A percentile compares a stretch with the other conserved stretches of the same genome.
phyloP scores from a whole-genome alignment of 2,329 filamentous ascomycete species.

The Didymosphaeria variabile region DNA sequence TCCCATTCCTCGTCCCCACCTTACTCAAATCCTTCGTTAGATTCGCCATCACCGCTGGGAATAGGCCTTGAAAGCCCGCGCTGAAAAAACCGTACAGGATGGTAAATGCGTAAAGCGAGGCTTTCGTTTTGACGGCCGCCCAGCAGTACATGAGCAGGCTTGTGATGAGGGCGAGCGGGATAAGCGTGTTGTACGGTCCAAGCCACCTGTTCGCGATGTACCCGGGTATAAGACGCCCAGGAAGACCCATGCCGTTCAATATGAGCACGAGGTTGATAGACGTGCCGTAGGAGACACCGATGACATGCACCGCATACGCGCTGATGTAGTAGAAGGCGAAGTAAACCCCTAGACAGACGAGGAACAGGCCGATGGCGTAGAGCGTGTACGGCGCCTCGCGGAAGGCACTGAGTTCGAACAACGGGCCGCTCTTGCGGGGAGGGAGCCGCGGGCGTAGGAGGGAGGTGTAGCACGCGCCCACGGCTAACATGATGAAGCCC shows the following conservation, averaged over 20 bases:
- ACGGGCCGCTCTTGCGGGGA: constrained; percentile 53
- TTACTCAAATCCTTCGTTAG: constrained; percentile 59
- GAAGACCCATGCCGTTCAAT: constrained; percentile 65
- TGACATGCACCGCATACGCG: constrained; percentile 52
- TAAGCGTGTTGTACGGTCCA: constrained; percentile 65
- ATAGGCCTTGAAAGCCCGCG: constrained; percentile 57
- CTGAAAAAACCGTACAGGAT: constrained; percentile 57
- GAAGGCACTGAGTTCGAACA: constrained; percentile 55
- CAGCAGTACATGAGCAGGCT: constrained; percentile 64
- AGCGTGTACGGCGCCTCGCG: constrained; percentile 53
- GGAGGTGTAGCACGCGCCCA: constrained; percentile 44
- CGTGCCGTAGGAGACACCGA: constrained; percentile 59
- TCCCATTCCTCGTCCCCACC: constrained; percentile 58
- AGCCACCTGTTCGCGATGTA: constrained; percentile 63
- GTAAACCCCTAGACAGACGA: constrained; percentile 48
- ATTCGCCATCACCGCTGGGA: constrained; percentile 53
- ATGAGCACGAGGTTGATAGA: constrained; percentile 66
- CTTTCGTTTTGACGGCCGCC: constrained; percentile 58
- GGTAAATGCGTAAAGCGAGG: constrained; percentile 55
- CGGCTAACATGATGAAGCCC: constrained; percentile 66
- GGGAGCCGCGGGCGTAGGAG: constrained; percentile 54
- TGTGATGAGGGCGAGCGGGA: constrained; percentile 59
- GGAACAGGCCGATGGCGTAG: constrained; percentile 46
- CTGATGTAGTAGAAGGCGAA: constrained; percentile 59
- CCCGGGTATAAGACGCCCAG: constrained; percentile 62